A percentile compares a stretch with the other conserved stretches of the same genome.
Evolutionary conservation across 345 rosid species (phyloP).

Genomic region (Aquilaria sinensis): DNA sequence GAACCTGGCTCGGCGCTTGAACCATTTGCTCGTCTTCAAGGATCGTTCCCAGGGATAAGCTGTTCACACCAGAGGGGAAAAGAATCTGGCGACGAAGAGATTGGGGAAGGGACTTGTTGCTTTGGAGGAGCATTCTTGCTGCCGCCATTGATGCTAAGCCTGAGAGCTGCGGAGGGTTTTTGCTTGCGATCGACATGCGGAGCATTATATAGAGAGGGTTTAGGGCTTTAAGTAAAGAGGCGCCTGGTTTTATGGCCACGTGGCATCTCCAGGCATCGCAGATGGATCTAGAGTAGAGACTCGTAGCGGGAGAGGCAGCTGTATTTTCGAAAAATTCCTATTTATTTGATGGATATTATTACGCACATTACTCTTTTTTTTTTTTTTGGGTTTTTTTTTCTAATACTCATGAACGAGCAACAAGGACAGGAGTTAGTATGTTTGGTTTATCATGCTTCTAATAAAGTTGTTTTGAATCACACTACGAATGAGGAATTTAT

Average conservation of each 20-base stretch:
- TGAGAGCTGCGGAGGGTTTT: background rate
- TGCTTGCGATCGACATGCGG: background rate
- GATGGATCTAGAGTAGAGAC: constrained; percentile 5
- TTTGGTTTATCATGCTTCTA: too few relatives aligned
- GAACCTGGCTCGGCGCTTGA: background rate
- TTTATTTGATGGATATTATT: too few relatives aligned
- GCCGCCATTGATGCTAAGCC: constrained; percentile 3
- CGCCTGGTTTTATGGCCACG: constrained; percentile 13
- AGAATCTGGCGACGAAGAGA: constrained; percentile 8
- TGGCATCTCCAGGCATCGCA: background rate
- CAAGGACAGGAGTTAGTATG: too few relatives aligned
- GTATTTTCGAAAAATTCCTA: background rate
- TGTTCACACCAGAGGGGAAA: background rate
- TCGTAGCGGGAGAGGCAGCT: background rate
- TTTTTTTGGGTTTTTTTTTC: too few relatives aligned
- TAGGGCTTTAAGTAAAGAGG: background rate
- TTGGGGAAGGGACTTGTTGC: constrained; percentile 11
- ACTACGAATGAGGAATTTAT: too few relatives aligned
- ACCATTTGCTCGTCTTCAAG: background rate
- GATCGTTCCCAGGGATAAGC: background rate
- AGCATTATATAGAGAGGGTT: too few relatives aligned
- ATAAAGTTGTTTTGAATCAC: too few relatives aligned
- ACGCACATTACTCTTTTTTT: too few relatives aligned
- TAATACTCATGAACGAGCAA: too few relatives aligned
- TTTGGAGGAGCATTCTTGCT: constrained; percentile 7